Evolutionary conservation across 2,329 filamentous ascomycete species (phyloP).

Genomic region (Tolypocladium inflatum): DNA sequence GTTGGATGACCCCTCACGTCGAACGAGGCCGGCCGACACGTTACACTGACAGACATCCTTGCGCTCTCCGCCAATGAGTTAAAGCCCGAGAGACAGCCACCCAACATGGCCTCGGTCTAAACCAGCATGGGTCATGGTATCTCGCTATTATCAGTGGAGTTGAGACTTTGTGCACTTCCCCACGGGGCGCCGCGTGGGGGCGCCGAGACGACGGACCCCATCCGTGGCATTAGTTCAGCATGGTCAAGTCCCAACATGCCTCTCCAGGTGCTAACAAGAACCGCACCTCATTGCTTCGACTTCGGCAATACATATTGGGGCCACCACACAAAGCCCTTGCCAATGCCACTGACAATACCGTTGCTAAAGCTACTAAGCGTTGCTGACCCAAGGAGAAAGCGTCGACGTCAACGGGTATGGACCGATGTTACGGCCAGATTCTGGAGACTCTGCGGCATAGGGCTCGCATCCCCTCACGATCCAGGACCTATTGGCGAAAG

Average conservation of each 20-base stretch:
- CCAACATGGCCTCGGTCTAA: not conserved
- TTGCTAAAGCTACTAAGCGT: too few species aligned
- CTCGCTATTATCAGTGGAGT: too few species aligned
- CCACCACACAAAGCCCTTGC: not conserved
- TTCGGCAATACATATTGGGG: too few species aligned
- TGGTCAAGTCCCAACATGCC: too few species aligned
- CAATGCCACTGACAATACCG: too few species aligned
- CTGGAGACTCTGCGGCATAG: not conserved
- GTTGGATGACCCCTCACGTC: not conserved
- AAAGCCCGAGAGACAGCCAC: not conserved
- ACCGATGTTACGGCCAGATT: not conserved
- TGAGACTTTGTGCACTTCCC: not conserved
- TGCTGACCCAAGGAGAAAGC: not conserved
- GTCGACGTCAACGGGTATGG: slow-evolving; percentile 2
- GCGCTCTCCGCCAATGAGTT: not conserved
- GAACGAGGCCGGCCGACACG: not conserved
- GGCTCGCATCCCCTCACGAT: not conserved
- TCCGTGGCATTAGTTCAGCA: too few species aligned
- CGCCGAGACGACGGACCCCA: too few species aligned
- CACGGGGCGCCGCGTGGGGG: not conserved
- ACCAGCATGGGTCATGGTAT: not conserved
- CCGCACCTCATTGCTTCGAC: too few species aligned
- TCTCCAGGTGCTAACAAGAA: not conserved
- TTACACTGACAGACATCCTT: not conserved
- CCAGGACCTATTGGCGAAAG: not conserved